These are phyloP conservation scores for Ceratopteris richardii DNA, from an alignment of 75 land plant genomes.

Conservation along the genomic window DNA sequence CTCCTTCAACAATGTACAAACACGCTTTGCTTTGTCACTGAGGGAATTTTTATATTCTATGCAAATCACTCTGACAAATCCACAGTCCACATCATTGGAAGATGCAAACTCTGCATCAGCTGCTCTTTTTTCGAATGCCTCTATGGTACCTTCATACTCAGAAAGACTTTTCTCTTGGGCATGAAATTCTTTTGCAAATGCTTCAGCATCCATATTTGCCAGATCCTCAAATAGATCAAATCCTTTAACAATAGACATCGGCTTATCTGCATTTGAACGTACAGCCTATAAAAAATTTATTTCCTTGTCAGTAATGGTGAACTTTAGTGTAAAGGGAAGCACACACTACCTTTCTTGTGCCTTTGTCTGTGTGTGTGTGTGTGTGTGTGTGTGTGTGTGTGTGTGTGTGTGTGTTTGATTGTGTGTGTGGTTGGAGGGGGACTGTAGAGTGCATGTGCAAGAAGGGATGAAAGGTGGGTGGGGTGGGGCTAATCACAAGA, in stretches of 20 bases:
- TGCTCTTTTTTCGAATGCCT: constrained; percentile 15
- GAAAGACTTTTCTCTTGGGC: constrained; percentile 22
- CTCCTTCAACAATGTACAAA: constrained; percentile 18
- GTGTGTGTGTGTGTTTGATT: too few relatives aligned
- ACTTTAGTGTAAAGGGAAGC: too few relatives aligned
- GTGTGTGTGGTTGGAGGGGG: too few relatives aligned
- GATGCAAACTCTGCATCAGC: constrained; percentile 14
- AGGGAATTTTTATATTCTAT: constrained; percentile 16
- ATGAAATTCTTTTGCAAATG: constrained; percentile 23
- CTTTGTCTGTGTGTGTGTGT: too few relatives aligned
- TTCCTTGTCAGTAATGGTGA: too few relatives aligned
- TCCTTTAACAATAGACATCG: constrained; percentile 13
- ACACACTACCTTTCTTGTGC: too few relatives aligned
- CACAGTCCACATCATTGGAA: constrained; percentile 27
- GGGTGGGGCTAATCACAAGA: too few relatives aligned
- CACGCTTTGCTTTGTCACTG: constrained; percentile 21
- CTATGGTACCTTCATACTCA: constrained; percentile 15
- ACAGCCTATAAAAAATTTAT: too few relatives aligned
- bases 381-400: too few relatives aligned
- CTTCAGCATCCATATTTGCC: constrained; percentile 19
- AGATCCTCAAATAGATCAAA: constrained; percentile 19
- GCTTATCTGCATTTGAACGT: constrained; percentile 15
- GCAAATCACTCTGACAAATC: constrained; percentile 16
- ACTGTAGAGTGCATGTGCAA: too few relatives aligned
- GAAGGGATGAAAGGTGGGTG: too few relatives aligned